Base-by-base conservation (phyloP, 257 asterid species). In the Penstemon newberryi region DNA sequence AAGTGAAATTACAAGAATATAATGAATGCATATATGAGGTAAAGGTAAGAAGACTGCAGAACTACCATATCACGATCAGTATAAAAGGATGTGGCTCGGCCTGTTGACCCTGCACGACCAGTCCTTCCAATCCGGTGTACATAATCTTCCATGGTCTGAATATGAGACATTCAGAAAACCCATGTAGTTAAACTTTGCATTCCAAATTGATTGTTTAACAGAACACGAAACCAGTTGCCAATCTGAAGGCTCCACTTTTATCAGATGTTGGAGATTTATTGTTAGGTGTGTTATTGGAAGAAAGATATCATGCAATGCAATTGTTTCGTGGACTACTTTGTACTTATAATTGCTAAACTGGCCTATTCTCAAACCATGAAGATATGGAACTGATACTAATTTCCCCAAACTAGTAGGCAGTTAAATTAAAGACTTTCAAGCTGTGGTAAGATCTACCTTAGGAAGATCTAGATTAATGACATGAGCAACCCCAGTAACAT, bases 41-140 rank as follows among this genome's bases (percentile, higher is more conserved):
- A 67, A 65, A 45, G 49, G 36, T 42, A 13, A 62, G 70, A 77
- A 72, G 50, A 41, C 64, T 5, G 42, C 66, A 65, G 60, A 62
- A 57, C 59, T 70, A 90, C 97, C 96, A 73, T 77, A 79, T 90
- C 95, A 40, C 95, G 95, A 71, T 90, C 97, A 37, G 88, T 86
- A 64, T 85, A 86, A 75, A 86, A 88, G 7, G 97, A 88, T 45
- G 96, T 86, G 60, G 96, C 95, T 80, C 76, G 85, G 73, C 97
- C 96, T 33, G 96, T 86, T 60, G 95, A 82, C 59, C 97, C 97
- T 10, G 96, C 96, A 70, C 97, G 97, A 59, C 97, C 97, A 10
- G 97, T 91, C 76, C 97, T 81, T 65, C 97, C 97, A 70, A 91
- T 85, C 46, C 97, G 88, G 78, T 89, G 97, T 39, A 91, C 95